Conservation (phyloP, 495 filamentous ascomycete species). For the Penicillium soppii region DNA sequence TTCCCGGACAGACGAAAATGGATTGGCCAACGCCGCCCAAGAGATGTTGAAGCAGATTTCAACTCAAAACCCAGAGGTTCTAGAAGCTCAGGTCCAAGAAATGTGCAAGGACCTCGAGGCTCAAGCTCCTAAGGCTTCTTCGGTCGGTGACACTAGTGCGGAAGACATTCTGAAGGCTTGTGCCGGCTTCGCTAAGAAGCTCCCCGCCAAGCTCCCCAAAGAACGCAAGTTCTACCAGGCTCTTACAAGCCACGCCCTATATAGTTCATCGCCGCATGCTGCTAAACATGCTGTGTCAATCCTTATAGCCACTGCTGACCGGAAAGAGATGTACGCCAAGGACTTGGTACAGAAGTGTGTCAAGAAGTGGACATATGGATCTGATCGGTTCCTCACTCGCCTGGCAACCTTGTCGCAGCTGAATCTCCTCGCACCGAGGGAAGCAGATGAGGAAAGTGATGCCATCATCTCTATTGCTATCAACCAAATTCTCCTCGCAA, state of each 20-base stretch:
- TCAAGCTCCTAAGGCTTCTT: conserved; percentile 69
- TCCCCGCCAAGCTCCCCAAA: conserved; percentile 78
- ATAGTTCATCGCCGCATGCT: conserved; percentile 76
- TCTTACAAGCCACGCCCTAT: conserved; percentile 74
- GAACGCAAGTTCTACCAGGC: conserved; percentile 83
- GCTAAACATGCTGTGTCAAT: conserved; percentile 94
- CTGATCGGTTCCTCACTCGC: conserved; percentile 75
- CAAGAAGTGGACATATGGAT: conserved; percentile 74
- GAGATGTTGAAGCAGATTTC: conserved; percentile 94
- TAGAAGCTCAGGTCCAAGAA: conserved; percentile 88
- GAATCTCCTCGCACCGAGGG: conserved; percentile 69
- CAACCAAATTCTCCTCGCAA: conserved; percentile 69
- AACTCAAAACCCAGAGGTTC: conserved; percentile 77
- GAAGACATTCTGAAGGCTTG: conserved; percentile 92
- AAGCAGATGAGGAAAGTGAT: conserved; percentile 71
- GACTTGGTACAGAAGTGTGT: conserved; percentile 75
- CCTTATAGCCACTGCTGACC: conserved; percentile 75
- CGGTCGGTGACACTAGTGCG: conserved; percentile 62
- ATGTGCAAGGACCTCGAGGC: conserved; percentile 83
- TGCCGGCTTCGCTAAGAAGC: conserved; percentile 80
- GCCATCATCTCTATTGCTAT: conserved; percentile 76
- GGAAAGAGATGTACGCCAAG: conserved; percentile 82
- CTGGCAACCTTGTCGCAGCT: conserved; percentile 83
- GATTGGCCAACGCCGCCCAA: conserved; percentile 75
- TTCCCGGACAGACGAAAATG: conserved; percentile 76